Evolutionary conservation across 2,329 filamentous ascomycete genomes (phyloP).

Genomic region (Penicillium crustosum): DNA sequence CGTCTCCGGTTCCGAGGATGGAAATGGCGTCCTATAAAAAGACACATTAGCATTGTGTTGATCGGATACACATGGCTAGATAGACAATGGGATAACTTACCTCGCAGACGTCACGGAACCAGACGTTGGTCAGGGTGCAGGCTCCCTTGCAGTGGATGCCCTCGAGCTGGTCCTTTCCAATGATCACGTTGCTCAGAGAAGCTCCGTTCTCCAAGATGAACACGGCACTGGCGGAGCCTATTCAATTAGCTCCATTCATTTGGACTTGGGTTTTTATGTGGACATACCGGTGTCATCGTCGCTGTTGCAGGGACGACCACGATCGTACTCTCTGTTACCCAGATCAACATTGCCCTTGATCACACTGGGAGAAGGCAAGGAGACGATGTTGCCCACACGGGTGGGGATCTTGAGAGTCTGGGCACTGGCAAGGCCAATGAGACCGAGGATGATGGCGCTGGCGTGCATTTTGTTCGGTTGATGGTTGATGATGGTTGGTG

Average conservation of each 20-base stretch:
- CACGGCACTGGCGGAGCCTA: slow-evolving; percentile 36
- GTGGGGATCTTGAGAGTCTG: slow-evolving; percentile 10
- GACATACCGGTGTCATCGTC: slow-evolving; percentile 10
- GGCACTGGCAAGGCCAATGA: slow-evolving; percentile 11
- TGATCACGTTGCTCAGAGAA: slow-evolving; percentile 50
- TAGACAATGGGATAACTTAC: slow-evolving; percentile 12
- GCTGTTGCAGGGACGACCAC: slow-evolving; percentile 4
- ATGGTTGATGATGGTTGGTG: background rate
- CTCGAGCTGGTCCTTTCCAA: slow-evolving; percentile 48
- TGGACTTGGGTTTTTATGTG: background rate
- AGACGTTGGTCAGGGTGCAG: slow-evolving; percentile 49
- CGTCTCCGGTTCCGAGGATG: background rate
- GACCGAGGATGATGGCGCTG: slow-evolving; percentile 6
- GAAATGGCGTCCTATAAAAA: slow-evolving; percentile 8
- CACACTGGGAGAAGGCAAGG: slow-evolving; percentile 9
- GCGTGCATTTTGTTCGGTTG: slow-evolving; percentile 7
- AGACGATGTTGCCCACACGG: slow-evolving; percentile 6
- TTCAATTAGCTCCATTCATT: background rate
- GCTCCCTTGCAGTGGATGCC: slow-evolving; percentile 50
- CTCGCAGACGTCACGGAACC: slow-evolving; percentile 52
- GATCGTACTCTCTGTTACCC: slow-evolving; percentile 9
- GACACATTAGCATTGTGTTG: background rate
- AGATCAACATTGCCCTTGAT: slow-evolving; percentile 6
- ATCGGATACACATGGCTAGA: background rate
- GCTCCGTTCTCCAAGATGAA: slow-evolving; percentile 47